phyloP scores from a whole-genome alignment of 2,329 filamentous ascomycete genomes.

The Raffaelea albimanens region DNA sequence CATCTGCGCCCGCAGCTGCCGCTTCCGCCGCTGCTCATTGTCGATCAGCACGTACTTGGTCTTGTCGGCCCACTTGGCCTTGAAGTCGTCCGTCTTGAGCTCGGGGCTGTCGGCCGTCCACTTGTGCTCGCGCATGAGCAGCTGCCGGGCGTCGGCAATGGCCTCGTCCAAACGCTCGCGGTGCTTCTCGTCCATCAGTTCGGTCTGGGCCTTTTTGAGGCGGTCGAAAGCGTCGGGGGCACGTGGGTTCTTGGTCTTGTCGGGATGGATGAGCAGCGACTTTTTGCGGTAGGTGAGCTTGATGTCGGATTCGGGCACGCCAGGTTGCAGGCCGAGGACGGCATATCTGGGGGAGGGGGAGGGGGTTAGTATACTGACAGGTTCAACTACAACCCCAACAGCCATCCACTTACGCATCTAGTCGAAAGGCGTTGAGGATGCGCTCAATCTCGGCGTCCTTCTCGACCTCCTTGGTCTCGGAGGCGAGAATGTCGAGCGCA shows the following conservation, averaged over 20 bases:
- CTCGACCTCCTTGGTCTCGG: conserved; percentile 81
- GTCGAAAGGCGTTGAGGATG: conserved; percentile 81
- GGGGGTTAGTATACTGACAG: neutral
- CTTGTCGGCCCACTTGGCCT: conserved; percentile 82
- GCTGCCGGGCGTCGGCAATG: conserved; percentile 90
- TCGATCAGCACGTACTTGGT: conserved; percentile 83
- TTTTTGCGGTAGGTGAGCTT: conserved; percentile 91
- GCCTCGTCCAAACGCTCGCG: conserved; percentile 82
- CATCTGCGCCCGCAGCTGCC: conserved; percentile 88
- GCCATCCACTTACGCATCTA: conserved; percentile 47
- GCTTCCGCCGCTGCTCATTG: conserved; percentile 73
- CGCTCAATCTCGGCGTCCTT: conserved; percentile 97
- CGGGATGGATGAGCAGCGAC: conserved; percentile 96
- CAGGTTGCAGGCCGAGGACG: conserved; percentile 89
- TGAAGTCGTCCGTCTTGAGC: conserved; percentile 74
- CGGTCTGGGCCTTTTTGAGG: conserved; percentile 86
- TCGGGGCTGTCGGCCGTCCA: conserved; percentile 85
- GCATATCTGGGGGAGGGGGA: conserved; percentile 54
- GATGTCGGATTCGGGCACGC: conserved; percentile 92
- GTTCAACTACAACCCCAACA: neutral
- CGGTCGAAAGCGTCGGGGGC: conserved; percentile 96
- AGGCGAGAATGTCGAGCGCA: conserved; percentile 70
- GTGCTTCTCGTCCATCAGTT: conserved; percentile 89
- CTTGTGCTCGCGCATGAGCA: conserved; percentile 89
- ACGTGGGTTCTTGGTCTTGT: conserved; percentile 86